Evolutionary conservation across 164 flowering plant species (phyloP).

Genomic region (Platanus orientalis): DNA sequence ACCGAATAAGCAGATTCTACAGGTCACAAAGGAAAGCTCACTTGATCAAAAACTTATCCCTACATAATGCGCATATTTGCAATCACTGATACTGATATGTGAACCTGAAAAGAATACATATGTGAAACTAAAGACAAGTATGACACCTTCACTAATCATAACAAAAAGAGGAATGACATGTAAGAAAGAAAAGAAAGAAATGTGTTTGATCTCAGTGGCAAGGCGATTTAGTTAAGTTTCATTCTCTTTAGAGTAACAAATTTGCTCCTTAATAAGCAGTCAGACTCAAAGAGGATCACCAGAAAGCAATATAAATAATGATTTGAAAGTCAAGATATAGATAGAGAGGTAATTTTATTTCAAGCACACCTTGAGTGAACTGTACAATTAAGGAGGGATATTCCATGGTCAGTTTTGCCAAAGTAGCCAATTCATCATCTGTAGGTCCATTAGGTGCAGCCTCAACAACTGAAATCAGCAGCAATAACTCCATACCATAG

Average conservation of each 20-base stretch:
- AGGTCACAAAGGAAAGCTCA: constrained; percentile 25
- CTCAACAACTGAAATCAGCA: constrained; percentile 50
- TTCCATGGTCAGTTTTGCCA: constrained; percentile 34
- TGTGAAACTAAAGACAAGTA: background rate
- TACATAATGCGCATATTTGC: constrained; percentile 48
- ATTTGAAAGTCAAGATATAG: too few relatives aligned
- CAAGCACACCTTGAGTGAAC: constrained; percentile 57
- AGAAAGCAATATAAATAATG: too few relatives aligned
- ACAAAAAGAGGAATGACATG: background rate
- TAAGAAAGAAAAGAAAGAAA: background rate
- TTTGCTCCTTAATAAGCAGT: too few relatives aligned
- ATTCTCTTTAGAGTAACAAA: background rate
- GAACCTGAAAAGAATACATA: constrained; percentile 40
- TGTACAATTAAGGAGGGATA: constrained; percentile 77
- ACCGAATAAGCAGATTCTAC: constrained; percentile 3
- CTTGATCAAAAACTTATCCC: constrained; percentile 82
- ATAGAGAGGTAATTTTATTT: background rate
- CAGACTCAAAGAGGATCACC: too few relatives aligned
- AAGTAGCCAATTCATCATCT: constrained; percentile 63
- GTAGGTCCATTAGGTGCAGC: constrained; percentile 37
- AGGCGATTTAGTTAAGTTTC: background rate
- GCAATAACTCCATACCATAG: constrained; percentile 71
- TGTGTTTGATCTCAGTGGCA: background rate
- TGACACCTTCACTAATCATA: background rate
- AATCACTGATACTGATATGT: constrained; percentile 44